phyloP scores from a whole-genome alignment of 352 stramenopile species.

The Phytophthora sp. region DNA sequence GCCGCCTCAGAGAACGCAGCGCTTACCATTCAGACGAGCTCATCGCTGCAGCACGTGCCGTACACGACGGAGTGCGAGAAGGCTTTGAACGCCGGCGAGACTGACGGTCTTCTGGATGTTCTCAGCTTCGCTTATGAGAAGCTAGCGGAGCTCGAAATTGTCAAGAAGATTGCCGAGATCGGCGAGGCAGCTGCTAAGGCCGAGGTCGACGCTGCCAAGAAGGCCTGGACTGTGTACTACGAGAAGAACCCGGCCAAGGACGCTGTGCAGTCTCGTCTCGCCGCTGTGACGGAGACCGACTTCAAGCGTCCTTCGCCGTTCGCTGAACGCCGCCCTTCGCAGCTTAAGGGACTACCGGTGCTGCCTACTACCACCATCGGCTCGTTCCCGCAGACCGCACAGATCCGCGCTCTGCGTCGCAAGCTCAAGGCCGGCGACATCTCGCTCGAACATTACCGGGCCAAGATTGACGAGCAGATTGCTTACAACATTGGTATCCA shows the following conservation, averaged over 20 bases:
- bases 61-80: slow-evolving; percentile 86
- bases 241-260: slow-evolving; percentile 85
- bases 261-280: slow-evolving; percentile 62
- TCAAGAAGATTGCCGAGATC: slow-evolving; percentile 75
- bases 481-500: slow-evolving; percentile 92
- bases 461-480: slow-evolving; percentile 93
- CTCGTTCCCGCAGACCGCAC: slow-evolving; percentile 93
- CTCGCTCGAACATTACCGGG: slow-evolving; percentile 74
- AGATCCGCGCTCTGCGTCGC: slow-evolving; percentile 82
- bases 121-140: slow-evolving; percentile 93
- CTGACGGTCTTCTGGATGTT: slow-evolving; percentile 72
- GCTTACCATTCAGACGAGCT: slow-evolving; percentile 89
- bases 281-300: slow-evolving; percentile 69
- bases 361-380: slow-evolving; percentile 94
- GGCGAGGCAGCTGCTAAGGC: slow-evolving; percentile 56
- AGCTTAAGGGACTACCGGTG: slow-evolving; percentile 75
- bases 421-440: slow-evolving; percentile 88
- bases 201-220: slow-evolving; percentile 67
- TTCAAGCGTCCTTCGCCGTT: slow-evolving; percentile 88
- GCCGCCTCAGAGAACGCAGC: slow-evolving; percentile 44
- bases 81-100: slow-evolving; percentile 73
- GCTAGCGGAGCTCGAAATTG: slow-evolving; percentile 84
- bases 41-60: slow-evolving; percentile 90
- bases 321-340: slow-evolving; percentile 68
- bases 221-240: slow-evolving; percentile 76